Evolutionary conservation across 768 basidiomycete species (phyloP).

Genomic region (Rhodocollybia butyracea): DNA sequence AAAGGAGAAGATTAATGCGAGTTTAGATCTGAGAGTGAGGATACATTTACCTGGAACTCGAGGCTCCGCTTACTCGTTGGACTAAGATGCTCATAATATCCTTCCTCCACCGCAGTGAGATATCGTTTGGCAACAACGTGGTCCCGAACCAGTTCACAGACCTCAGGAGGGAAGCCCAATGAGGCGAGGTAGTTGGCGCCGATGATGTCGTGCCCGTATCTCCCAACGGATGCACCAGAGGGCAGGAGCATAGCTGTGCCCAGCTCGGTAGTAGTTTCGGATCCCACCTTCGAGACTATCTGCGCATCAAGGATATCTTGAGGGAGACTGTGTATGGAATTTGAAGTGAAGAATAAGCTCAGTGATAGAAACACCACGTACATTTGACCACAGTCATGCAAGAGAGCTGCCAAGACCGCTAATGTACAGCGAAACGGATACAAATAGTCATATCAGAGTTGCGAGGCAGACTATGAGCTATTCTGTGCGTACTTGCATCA

Average conservation of each 20-base stretch:
- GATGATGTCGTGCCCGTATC: not conserved
- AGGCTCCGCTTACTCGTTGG: not conserved
- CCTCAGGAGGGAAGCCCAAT: not conserved
- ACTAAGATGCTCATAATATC: not conserved
- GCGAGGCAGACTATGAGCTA: not conserved
- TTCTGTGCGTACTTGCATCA: not conserved
- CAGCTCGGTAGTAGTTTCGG: not conserved
- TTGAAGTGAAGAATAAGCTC: not conserved
- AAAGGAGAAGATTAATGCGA: not conserved
- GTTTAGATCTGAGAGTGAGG: not conserved
- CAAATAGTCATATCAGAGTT: not conserved
- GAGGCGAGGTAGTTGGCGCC: not conserved
- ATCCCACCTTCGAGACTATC: not conserved
- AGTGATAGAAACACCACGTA: not conserved
- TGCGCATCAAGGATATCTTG: not conserved
- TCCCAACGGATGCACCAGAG: not conserved
- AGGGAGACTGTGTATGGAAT: not conserved
- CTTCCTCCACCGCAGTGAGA: slow-evolving; percentile 1
- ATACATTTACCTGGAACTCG: not conserved
- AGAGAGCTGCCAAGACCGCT: not conserved
- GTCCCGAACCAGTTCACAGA: slow-evolving; percentile 3
- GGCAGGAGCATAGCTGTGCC: not conserved
- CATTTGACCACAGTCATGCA: slow-evolving; percentile 7
- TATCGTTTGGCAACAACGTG: slow-evolving; percentile 6
- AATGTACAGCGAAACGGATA: too few species aligned